Evolutionary conservation across 352 stramenopile genomes (phyloP).

Genomic region (Blastocystis sp.): DNA sequence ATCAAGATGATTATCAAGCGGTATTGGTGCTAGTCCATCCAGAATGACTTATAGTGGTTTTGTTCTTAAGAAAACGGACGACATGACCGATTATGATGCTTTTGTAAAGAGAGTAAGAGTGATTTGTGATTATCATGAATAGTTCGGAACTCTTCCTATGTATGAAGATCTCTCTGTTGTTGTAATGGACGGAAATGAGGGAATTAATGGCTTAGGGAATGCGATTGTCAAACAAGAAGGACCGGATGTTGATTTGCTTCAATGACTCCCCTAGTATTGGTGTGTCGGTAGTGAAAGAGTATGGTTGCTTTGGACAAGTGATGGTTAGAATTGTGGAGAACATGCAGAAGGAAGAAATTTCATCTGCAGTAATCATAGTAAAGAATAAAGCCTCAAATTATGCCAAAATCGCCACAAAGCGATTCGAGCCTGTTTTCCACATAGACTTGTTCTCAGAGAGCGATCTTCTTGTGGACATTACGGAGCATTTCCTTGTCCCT

Average conservation of each 20-base stretch:
- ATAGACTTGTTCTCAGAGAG: slow-evolving; percentile 67
- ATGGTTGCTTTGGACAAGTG: neutral
- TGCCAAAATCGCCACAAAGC: slow-evolving; percentile 39
- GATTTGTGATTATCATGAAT: neutral
- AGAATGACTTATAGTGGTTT: slow-evolving; percentile 10
- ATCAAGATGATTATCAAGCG: slow-evolving; percentile 68
- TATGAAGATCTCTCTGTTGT: slow-evolving; percentile 62
- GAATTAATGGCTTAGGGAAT: slow-evolving; percentile 32
- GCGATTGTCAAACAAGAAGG: slow-evolving; percentile 37
- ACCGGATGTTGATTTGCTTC: slow-evolving; percentile 28
- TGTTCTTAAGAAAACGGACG: slow-evolving; percentile 22
- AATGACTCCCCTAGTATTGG: slow-evolving; percentile 23
- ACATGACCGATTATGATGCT: slow-evolving; percentile 52
- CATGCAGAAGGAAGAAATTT: slow-evolving; percentile 51
- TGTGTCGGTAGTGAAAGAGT: slow-evolving; percentile 39
- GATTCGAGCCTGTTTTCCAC: slow-evolving; percentile 66
- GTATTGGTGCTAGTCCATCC: neutral
- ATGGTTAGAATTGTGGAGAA: slow-evolving; percentile 54
- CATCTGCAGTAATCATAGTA: slow-evolving; percentile 42
- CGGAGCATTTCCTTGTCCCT: slow-evolving; percentile 68
- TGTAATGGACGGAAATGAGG: neutral
- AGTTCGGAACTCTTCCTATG: slow-evolving; percentile 39
- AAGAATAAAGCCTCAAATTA: slow-evolving; percentile 57
- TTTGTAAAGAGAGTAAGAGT: slow-evolving; percentile 41
- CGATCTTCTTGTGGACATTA: slow-evolving; percentile 69